These are phyloP conservation scores for Ramaria sp. DNA, from an alignment of 768 basidiomycete species.

Conservation along the genomic window DNA sequence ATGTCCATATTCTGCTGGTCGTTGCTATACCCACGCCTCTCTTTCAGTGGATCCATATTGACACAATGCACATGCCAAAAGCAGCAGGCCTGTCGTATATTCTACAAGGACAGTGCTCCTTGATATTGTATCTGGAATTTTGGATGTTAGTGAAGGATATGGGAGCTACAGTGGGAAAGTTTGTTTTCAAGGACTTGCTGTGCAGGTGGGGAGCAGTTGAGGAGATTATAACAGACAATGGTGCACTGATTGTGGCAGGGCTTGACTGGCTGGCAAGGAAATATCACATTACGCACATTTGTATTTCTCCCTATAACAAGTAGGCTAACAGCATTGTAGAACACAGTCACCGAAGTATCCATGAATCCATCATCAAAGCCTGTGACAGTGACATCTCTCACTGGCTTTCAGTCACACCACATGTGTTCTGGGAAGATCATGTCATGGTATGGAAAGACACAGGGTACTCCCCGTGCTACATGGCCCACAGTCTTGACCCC, in stretches of 20 bases:
- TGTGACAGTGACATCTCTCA: conserved; percentile 17
- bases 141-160: no score
- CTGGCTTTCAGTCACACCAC: conserved; percentile 9
- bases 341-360: conserved; percentile 20
- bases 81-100: no score
- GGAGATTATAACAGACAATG: conserved; percentile 15
- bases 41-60: no score
- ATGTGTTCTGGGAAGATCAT: conserved; percentile 19
- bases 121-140: no score
- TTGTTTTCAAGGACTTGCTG: no score
- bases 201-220: not conserved
- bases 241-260: conserved; percentile 8
- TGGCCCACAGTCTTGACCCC: conserved; percentile 21
- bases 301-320: conserved; percentile 25
- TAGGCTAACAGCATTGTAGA: conserved; percentile 28
- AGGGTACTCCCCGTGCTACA: conserved; percentile 23
- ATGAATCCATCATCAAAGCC: conserved; percentile 21
- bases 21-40: no score
- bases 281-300: no score
- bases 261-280: conserved; percentile 2
- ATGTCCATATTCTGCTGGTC: no score
- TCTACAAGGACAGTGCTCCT: no score
- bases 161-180: no score
- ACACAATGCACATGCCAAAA: no score
- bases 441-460: conserved; percentile 16